phyloP scores from a whole-genome alignment of 768 basidiomycete genomes.

The Tulasnella sp. region DNA sequence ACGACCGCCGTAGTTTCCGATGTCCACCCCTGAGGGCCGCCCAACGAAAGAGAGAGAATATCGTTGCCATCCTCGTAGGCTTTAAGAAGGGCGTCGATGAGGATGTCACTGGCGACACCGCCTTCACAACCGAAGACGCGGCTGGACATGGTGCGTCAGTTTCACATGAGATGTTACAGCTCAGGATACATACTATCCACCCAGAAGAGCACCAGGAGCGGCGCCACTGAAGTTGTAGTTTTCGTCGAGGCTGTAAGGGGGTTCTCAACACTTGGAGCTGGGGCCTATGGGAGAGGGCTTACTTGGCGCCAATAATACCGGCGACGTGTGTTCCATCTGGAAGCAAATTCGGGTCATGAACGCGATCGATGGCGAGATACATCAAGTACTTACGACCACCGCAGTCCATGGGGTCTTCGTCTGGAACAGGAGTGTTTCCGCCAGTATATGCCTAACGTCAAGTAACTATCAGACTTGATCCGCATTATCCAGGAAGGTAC shows the following conservation, averaged over 20 bases:
- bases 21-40: conserved; percentile 57
- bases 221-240: conserved; percentile 70
- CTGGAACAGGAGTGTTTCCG: conserved; percentile 28
- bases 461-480: conserved; percentile 10
- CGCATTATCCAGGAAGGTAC: conserved; percentile 40
- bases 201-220: conserved; percentile 62
- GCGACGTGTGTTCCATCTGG: conserved; percentile 57
- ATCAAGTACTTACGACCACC: conserved; percentile 37
- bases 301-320: conserved; percentile 44
- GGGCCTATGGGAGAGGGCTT: conserved; percentile 15
- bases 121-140: conserved; percentile 35
- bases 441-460: conserved; percentile 26
- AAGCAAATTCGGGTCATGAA: conserved; percentile 39
- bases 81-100: conserved; percentile 29
- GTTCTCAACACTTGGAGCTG: conserved; percentile 60
- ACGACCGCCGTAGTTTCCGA: conserved; percentile 58
- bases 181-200: conserved; percentile 60
- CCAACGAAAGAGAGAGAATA: conserved; percentile 30
- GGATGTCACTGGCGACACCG: conserved; percentile 24
- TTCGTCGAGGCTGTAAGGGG: conserved; percentile 55
- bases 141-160: conserved; percentile 51
- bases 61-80: conserved; percentile 34
- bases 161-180: conserved; percentile 50
- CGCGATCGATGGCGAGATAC: conserved; percentile 29
- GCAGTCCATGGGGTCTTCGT: conserved; percentile 35